phyloP scores from a whole-genome alignment of 176 grass and related monocot species.

The Oropetium thomaeum region DNA sequence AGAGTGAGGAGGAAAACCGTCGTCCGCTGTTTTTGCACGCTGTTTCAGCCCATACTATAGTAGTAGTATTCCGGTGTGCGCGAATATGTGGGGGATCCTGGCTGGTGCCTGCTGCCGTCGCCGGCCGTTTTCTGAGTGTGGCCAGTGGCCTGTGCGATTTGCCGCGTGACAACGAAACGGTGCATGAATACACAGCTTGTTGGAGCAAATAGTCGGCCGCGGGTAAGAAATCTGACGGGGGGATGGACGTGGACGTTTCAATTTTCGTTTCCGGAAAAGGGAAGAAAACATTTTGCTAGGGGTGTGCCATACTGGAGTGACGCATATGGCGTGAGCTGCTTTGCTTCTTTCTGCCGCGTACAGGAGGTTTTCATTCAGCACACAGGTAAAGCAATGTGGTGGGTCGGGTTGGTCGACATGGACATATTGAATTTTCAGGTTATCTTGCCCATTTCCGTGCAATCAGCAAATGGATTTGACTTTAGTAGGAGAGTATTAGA shows the following conservation, averaged over 20 bases:
- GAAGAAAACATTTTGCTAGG: not conserved
- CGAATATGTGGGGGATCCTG: not conserved
- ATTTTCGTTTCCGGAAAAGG: too few species aligned
- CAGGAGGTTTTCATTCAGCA: conserved; percentile 9
- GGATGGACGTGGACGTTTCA: not conserved
- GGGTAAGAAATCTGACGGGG: not conserved
- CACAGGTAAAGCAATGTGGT: not conserved
- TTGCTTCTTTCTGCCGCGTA: not conserved
- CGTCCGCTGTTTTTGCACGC: not conserved
- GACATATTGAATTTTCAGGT: not conserved
- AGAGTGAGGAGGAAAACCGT: not conserved
- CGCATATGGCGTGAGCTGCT: not conserved
- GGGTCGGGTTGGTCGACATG: not conserved
- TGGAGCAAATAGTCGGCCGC: not conserved
- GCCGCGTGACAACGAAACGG: not conserved
- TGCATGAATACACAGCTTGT: conserved; percentile 3
- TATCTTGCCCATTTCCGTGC: not conserved
- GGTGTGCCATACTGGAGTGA: not conserved
- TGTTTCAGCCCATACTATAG: not conserved
- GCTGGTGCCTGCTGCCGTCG: not conserved
- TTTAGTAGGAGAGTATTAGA: too few species aligned
- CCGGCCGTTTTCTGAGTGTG: not conserved
- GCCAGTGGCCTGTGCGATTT: not conserved
- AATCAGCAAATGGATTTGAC: not conserved
- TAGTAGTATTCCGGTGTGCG: conserved; percentile 33